A percentile compares a stretch with the other conserved stretches of the same genome.
phyloP scores from a whole-genome alignment of 106 monocot species.

The Dioscorea alata region DNA sequence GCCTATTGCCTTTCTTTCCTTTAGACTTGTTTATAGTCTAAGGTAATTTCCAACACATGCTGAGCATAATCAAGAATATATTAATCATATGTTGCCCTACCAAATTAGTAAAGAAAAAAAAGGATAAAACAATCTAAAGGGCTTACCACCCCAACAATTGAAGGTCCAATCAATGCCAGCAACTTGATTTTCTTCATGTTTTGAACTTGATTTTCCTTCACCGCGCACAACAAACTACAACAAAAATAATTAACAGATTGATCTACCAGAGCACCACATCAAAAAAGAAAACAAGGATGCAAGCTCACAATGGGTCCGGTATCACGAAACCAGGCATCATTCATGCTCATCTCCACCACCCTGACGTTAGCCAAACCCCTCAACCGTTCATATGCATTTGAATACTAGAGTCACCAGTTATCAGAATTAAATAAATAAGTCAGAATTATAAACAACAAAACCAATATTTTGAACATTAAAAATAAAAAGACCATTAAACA shows the following conservation, averaged over 20 bases:
- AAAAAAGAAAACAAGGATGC: background rate
- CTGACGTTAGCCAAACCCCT: slow-evolving; percentile 41
- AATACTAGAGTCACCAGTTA: slow-evolving; percentile 50
- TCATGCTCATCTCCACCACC: slow-evolving; percentile 99
- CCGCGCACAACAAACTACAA: slow-evolving; percentile 70
- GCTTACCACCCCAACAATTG: slow-evolving; percentile 95
- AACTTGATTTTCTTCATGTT: slow-evolving; percentile 22
- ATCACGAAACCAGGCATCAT: slow-evolving; percentile 99
- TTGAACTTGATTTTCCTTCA: slow-evolving; percentile 15
- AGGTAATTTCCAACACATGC: too few species aligned
- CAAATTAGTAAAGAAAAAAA: background rate
- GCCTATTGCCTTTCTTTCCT: too few species aligned
- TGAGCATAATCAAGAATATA: too few species aligned
- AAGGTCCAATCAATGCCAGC: slow-evolving; percentile 97
- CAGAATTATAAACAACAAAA: background rate
- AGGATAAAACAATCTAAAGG: background rate
- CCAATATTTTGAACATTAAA: background rate
- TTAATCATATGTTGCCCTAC: too few species aligned
- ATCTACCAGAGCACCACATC: background rate
- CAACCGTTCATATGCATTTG: slow-evolving; percentile 36
- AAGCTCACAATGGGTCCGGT: slow-evolving; percentile 79
- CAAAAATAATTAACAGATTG: slow-evolving; percentile 10
- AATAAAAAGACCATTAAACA: background rate
- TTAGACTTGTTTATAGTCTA: too few species aligned
- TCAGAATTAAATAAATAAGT: background rate